phyloP scores from a whole-genome alignment of 108 stramenopile species.

The Cylindrotheca closterium region DNA sequence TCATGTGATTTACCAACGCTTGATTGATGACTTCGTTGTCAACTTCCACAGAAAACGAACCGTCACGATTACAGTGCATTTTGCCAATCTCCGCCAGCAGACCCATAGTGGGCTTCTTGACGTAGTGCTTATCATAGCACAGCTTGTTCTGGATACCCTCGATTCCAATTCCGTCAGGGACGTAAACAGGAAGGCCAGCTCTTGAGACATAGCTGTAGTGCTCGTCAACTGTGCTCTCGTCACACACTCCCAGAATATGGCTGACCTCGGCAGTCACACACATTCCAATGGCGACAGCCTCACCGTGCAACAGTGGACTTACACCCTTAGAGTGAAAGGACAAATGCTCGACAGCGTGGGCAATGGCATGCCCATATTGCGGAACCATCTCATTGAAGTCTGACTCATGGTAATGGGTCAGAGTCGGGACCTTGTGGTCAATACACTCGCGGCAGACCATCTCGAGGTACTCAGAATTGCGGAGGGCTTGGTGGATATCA shows the following conservation, averaged over 20 bases:
- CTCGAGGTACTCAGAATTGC: constrained; percentile 28
- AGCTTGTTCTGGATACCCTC: constrained; percentile 28
- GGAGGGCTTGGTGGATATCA: constrained; percentile 14
- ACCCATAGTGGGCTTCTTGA: constrained; percentile 29
- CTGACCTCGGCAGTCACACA: constrained; percentile 33
- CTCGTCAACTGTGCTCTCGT: constrained; percentile 17
- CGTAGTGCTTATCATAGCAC: constrained; percentile 40
- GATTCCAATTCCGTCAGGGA: constrained; percentile 17
- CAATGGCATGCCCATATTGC: constrained; percentile 38
- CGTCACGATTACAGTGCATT: constrained; percentile 29
- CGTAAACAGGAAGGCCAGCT: constrained; percentile 23
- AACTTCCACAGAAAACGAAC: constrained; percentile 20
- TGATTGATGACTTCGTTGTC: constrained; percentile 12
- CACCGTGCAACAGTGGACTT: constrained; percentile 31
- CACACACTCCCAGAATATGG: constrained; percentile 22
- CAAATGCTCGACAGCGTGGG: constrained; percentile 39
- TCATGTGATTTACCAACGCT: constrained; percentile 18
- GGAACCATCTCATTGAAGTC: constrained; percentile 42
- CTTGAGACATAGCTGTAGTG: constrained; percentile 22
- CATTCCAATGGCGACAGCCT: constrained; percentile 46
- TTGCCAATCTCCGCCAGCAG: constrained; percentile 26
- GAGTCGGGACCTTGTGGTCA: constrained; percentile 38
- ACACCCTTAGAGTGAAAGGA: constrained; percentile 20
- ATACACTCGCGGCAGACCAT: constrained; percentile 25
- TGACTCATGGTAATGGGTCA: constrained; percentile 30